Evolutionary conservation across 768 basidiomycete species (phyloP).

Genomic region (Mycena leptocephala): DNA sequence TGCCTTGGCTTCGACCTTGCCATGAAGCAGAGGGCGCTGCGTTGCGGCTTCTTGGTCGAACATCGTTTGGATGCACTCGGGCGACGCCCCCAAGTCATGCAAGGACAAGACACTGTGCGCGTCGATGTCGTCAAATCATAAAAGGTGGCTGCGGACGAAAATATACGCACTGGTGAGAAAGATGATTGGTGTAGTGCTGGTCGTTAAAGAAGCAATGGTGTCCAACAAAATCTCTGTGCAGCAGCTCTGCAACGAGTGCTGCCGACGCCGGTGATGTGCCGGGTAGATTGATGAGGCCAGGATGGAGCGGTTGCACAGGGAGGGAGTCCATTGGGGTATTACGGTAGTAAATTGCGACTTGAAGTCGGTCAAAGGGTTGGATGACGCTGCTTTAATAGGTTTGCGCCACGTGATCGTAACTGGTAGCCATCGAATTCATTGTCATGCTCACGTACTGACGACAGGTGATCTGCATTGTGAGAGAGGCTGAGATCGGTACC

Average conservation of each 20-base stretch:
- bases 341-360: neutral
- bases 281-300: slow-evolving; percentile 26
- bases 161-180: slow-evolving; percentile 18
- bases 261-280: slow-evolving; percentile 16
- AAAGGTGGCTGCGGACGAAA: neutral
- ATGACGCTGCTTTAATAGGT: neutral
- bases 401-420: slow-evolving; percentile 1
- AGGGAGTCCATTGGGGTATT: neutral
- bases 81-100: slow-evolving; percentile 15
- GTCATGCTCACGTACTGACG: neutral
- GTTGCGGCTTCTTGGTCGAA: slow-evolving; percentile 5
- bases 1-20: neutral
- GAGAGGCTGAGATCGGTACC: neutral
- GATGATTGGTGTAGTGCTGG: slow-evolving; percentile 13
- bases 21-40: slow-evolving; percentile 6
- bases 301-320: slow-evolving; percentile 7
- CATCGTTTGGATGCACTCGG: slow-evolving; percentile 4
- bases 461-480: too few species aligned
- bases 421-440: slow-evolving; percentile 7
- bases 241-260: slow-evolving; percentile 23
- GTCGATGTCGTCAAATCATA: neutral
- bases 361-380: neutral
- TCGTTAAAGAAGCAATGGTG: slow-evolving; percentile 32
- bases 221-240: slow-evolving; percentile 12
- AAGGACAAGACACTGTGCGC: slow-evolving; percentile 11